Conservation (phyloP, 106 monocot genomes). For the Apostasia shenzhenica region DNA sequence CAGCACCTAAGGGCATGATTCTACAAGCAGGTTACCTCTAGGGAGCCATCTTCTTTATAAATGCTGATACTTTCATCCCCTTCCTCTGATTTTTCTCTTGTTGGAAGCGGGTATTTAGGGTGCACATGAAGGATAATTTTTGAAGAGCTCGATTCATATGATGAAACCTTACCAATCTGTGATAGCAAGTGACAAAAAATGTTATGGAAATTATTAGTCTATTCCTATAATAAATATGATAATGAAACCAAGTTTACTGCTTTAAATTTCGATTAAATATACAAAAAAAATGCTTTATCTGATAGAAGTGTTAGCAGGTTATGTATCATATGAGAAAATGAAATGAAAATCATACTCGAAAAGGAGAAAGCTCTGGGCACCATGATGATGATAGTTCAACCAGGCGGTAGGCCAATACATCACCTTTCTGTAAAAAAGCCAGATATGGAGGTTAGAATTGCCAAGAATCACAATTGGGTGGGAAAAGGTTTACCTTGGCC, state of each 20-base stretch:
- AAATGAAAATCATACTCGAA: conserved; percentile 48
- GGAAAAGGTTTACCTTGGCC: not conserved
- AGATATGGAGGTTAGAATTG: not conserved
- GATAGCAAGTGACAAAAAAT: conserved; percentile 6
- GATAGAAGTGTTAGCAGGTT: too few relatives aligned
- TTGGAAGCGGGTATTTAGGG: conserved; percentile 44
- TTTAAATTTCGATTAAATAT: not conserved
- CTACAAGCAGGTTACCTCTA: conserved; percentile 47
- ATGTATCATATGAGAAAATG: not conserved
- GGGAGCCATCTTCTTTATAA: conserved; percentile 86
- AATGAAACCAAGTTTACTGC: not conserved
- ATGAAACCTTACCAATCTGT: conserved; percentile 79
- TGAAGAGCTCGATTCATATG: conserved; percentile 42
- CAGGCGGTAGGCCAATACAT: conserved; percentile 72
- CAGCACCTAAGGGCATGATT: not conserved
- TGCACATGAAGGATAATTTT: conserved; percentile 44
- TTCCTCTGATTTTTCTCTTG: conserved; percentile 15
- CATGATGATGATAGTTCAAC: conserved; percentile 84
- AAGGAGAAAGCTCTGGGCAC: conserved; percentile 90
- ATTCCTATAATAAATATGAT: not conserved
- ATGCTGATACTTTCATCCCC: conserved; percentile 28
- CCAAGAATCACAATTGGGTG: not conserved
- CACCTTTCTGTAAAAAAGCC: conserved; percentile 60
- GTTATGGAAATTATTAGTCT: not conserved
- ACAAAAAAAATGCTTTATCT: not conserved